phyloP scores from a whole-genome alignment of 1,139 yeast genomes.

The Geotrichum siamense region DNA sequence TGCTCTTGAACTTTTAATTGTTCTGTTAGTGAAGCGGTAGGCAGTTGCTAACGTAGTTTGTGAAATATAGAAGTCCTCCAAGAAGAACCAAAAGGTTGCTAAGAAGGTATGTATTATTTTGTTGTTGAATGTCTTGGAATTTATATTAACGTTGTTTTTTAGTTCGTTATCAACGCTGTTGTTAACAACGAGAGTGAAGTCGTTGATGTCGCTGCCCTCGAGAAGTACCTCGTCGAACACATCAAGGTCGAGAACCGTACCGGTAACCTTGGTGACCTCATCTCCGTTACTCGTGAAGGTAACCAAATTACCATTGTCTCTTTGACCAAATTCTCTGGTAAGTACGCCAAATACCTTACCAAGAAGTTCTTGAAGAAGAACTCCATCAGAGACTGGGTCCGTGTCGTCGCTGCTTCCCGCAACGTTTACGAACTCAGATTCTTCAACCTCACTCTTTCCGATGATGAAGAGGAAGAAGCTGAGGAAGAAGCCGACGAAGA shows the following conservation, averaged over 20 bases:
- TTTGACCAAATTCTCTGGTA: slow-evolving; percentile 96
- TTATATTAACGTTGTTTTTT: slow-evolving; percentile 26
- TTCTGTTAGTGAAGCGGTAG: slow-evolving; percentile 37
- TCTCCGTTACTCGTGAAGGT: slow-evolving; percentile 81
- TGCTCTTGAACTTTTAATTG: slow-evolving; percentile 22
- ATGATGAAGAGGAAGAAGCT: slow-evolving; percentile 86
- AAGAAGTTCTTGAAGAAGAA: slow-evolving; percentile 99
- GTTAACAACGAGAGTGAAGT: slow-evolving; percentile 94
- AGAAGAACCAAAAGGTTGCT: slow-evolving; percentile 46
- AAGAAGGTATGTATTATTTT: slow-evolving; percentile 25
- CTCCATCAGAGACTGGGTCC: slow-evolving; percentile 98
- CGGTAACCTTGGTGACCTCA: slow-evolving; percentile 95
- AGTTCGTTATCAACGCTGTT: slow-evolving; percentile 89
- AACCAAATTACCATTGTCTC: slow-evolving; percentile 80
- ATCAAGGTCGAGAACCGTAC: slow-evolving; percentile 96
- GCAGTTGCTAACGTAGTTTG: slow-evolving; percentile 37
- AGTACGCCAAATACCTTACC: slow-evolving; percentile 98
- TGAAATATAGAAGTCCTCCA: slow-evolving; percentile 56
- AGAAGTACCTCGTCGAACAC: slow-evolving; percentile 97
- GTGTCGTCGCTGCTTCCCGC: slow-evolving; percentile 94
- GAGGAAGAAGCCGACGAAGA: slow-evolving; percentile 39
- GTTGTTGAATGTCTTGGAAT: slow-evolving; percentile 2
- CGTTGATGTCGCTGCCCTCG: slow-evolving; percentile 96
- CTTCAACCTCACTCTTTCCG: slow-evolving; percentile 98
- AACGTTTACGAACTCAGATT: slow-evolving; percentile 97